Evolutionary conservation across 192 early-diverging fungal genomes (phyloP), one percentile per base, ranked within the genome.

Genomic region (Irineochytrium annulatum): DNA sequence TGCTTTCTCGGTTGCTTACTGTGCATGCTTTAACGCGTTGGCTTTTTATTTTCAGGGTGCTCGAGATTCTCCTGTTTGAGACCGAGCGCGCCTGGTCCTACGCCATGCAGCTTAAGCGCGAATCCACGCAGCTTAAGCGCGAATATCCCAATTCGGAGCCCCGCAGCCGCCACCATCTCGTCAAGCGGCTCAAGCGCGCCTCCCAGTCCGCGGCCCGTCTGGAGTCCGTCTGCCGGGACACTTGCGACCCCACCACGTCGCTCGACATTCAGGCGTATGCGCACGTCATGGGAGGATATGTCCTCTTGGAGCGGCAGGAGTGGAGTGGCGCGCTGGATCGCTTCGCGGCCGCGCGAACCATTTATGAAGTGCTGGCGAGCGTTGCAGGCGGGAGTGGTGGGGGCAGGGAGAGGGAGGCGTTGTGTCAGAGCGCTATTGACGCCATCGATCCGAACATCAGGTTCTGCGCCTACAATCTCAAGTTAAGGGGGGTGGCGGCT

Each of bases 391-490:
- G n/a, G n/a, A n/a, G n/a, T n/a, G n/a, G n/a, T n/a, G n/a, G n/a
- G n/a, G n/a, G n/a, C n/a, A n/a, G n/a, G n/a, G 26, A 55, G 28
- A 80, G 85, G 60, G 81, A 79, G 59, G 73, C 55, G 2, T 65
- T 91, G 3, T 86, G 78, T 55, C 85, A 87, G 43, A 65, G 80
- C 11, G 76, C 83, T 0, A 81, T 91, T 27, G 89, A 91, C 63
- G 79, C 69, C 17, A 83, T 91, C 49, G 89, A 90, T 35, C 89
- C 89, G 46, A 87, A 85, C 64, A 85, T 93, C 66, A 77, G 85
- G 34, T 91, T 82, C 73, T 91, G 89, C 70, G 84, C 83, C 26
- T 90, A 90, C 54, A 81, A 82, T 26, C 71, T 90, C 32, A 52
- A 52, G 17, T 19, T 60, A 13, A 34, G 56, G 33, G 65, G 48